Conservation (phyloP, 805 yeast genomes). For the Yueomyces sinensis region DNA sequence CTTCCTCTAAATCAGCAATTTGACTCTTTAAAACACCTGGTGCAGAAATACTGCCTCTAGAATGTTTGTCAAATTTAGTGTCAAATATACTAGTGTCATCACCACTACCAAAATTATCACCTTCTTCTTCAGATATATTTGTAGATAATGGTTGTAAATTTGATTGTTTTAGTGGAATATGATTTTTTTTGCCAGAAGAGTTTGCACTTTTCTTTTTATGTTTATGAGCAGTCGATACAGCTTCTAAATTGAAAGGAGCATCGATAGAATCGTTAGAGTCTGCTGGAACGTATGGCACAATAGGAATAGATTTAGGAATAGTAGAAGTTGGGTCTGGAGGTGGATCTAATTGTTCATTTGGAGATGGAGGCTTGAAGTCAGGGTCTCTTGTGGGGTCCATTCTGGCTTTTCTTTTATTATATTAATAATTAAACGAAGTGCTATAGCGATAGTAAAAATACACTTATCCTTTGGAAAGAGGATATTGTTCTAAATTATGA, state of each 20-base stretch:
- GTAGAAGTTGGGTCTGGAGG: conserved; percentile 50
- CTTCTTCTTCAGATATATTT: conserved; percentile 33
- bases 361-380: conserved; percentile 75
- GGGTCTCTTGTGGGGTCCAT: conserved; percentile 96
- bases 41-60: neutral
- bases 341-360: conserved; percentile 46
- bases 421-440: too few species aligned
- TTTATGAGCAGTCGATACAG: neutral
- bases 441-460: too few species aligned
- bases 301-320: conserved; percentile 66
- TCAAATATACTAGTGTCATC: neutral
- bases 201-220: neutral
- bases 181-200: conserved; percentile 2
- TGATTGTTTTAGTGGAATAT: conserved; percentile 43
- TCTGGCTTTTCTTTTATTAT: too few species aligned
- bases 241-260: conserved; percentile 35
- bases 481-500: too few species aligned
- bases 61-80: neutral
- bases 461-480: too few species aligned
- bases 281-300: conserved; percentile 66
- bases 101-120: conserved; percentile 16
- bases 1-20: conserved; percentile 91
- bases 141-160: conserved; percentile 44
- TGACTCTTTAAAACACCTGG: conserved; percentile 34
- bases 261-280: conserved; percentile 60